Conservation (phyloP, 225 moss, liverwort and hornwort species). For the Polytrichum formosum region DNA sequence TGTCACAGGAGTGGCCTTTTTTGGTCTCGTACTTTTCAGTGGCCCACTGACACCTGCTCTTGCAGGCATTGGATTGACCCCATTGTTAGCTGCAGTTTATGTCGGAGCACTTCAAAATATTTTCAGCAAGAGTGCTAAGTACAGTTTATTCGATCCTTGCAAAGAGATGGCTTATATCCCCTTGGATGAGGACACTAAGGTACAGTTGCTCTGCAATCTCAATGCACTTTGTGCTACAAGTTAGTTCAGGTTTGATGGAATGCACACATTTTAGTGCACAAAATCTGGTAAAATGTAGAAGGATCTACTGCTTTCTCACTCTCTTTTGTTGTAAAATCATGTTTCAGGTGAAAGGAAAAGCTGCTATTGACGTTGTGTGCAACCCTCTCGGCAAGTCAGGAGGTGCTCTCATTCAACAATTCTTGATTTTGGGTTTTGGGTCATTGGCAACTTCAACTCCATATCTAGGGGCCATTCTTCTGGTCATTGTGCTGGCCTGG, state of each 20-base stretch:
- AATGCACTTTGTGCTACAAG: too few species aligned
- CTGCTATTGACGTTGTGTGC: slow-evolving; percentile 98
- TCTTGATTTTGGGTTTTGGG: slow-evolving; percentile 91
- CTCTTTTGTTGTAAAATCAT: not conserved
- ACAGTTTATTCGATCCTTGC: slow-evolving; percentile 99
- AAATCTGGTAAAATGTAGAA: too few species aligned
- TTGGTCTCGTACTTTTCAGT: slow-evolving; percentile 88
- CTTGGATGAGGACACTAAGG: slow-evolving; percentile 97
- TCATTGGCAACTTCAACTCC: slow-evolving; percentile 93
- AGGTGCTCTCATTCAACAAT: slow-evolving; percentile 99
- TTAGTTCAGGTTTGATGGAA: too few species aligned
- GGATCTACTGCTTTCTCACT: too few species aligned
- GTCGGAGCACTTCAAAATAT: slow-evolving; percentile 97
- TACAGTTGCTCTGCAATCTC: slow-evolving; percentile 7
- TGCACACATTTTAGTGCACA: too few species aligned
- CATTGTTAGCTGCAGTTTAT: slow-evolving; percentile 93
- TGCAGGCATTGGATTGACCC: slow-evolving; percentile 77
- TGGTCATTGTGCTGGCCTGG: slow-evolving; percentile 92
- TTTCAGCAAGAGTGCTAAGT: slow-evolving; percentile 99
- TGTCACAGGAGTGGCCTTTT: slow-evolving; percentile 92
- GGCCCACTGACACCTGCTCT: slow-evolving; percentile 77
- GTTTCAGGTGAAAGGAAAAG: slow-evolving; percentile 95
- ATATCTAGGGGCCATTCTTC: slow-evolving; percentile 80
- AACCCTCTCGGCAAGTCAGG: slow-evolving; percentile 99
- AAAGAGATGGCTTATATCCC: slow-evolving; percentile 99